A percentile compares a stretch with the other conserved stretches of the same genome.
These are phyloP conservation scores for Eucalyptus grandis DNA, from an alignment of 345 rosid species.

Conservation along the genomic window DNA sequence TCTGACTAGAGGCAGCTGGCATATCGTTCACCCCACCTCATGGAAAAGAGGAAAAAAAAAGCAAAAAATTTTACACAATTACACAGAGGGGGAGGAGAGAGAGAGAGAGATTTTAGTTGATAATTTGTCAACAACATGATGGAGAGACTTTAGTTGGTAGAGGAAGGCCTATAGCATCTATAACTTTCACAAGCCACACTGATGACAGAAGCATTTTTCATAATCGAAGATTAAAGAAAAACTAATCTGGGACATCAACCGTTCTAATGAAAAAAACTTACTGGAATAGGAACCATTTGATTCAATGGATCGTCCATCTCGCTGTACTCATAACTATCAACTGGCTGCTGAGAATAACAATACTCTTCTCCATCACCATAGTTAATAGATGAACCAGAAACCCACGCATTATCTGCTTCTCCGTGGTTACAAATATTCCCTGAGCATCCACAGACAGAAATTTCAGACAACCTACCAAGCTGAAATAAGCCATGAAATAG, in stretches of 20 bases:
- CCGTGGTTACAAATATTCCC: slow-evolving; percentile 41
- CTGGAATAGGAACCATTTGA: slow-evolving; percentile 77
- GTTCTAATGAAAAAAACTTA: slow-evolving; percentile 13
- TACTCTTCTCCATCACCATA: slow-evolving; percentile 50
- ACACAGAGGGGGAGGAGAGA: not conserved
- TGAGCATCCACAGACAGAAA: slow-evolving; percentile 1
- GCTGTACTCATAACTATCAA: slow-evolving; percentile 40
- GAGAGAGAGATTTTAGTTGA: not conserved
- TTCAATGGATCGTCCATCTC: slow-evolving; percentile 77
- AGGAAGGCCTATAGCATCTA: not conserved
- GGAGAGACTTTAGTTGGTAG: not conserved
- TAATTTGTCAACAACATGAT: not conserved
- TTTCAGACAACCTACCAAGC: not conserved
- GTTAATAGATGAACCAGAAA: slow-evolving; percentile 46
- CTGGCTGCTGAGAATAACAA: slow-evolving; percentile 48
- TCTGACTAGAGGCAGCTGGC: not conserved
- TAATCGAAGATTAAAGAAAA: not conserved
- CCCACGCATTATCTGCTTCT: slow-evolving; percentile 38
- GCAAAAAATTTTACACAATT: not conserved
- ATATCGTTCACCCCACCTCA: not conserved
- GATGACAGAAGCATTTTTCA: not conserved
- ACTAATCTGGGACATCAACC: not conserved
- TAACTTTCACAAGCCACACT: not conserved
- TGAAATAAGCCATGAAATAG: not conserved
- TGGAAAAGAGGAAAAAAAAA: not conserved